These are phyloP conservation scores for Alternaria metachromatica DNA, from an alignment of 2,329 filamentous ascomycete species.

Conservation along the genomic window DNA sequence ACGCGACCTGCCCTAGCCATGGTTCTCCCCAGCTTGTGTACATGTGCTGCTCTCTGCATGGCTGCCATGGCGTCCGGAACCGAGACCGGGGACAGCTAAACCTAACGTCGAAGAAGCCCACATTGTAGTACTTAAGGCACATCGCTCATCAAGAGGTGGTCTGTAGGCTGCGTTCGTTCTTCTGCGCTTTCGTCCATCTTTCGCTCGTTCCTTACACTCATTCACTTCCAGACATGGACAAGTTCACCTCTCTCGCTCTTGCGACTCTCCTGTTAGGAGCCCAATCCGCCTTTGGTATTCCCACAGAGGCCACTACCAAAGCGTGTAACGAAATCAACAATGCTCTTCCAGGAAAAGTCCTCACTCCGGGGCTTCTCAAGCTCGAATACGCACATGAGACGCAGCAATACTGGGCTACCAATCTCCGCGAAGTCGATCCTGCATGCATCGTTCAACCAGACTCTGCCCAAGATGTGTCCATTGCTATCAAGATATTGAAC, in stretches of 20 bases:
- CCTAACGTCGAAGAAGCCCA: neutral
- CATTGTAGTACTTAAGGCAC: neutral
- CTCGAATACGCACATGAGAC: constrained; percentile 27
- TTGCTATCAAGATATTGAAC: constrained; percentile 31
- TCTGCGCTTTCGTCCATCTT: neutral
- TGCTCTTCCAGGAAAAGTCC: constrained; percentile 26
- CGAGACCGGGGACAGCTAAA: neutral
- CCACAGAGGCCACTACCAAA: constrained; percentile 22
- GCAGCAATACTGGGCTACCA: constrained; percentile 30
- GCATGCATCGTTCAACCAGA: constrained; percentile 35
- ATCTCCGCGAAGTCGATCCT: constrained; percentile 25
- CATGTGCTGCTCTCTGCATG: neutral
- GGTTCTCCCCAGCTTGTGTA: neutral
- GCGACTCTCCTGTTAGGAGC: constrained; percentile 13
- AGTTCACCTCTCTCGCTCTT: constrained; percentile 1
- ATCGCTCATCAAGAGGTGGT: neutral
- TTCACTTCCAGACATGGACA: constrained; percentile 8
- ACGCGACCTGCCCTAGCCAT: neutral
- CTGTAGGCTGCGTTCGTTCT: neutral
- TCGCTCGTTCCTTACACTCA: neutral
- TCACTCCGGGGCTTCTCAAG: constrained; percentile 23
- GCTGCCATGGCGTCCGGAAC: neutral
- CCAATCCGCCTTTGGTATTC: constrained; percentile 11
- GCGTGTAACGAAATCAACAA: constrained; percentile 27
- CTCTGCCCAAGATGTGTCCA: constrained; percentile 31